Base-by-base conservation (phyloP, 2,329 filamentous ascomycete genomes). In the Talaromyces sp. region DNA sequence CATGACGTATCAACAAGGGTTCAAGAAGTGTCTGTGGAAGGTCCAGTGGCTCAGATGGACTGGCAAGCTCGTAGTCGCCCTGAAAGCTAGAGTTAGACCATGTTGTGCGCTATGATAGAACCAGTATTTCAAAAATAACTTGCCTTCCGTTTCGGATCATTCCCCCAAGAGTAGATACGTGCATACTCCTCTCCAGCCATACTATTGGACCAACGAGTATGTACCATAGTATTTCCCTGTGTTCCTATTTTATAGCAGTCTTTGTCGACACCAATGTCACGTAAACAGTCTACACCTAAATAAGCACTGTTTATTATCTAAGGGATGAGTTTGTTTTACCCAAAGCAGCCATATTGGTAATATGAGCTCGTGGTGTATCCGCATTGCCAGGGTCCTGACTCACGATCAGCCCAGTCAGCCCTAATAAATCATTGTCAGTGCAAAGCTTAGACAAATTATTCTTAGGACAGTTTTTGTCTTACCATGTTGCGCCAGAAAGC, bases 321-420 rank as follows among this genome's bases (percentile, higher is more conserved):
- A 36, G 14, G 9, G 14, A 36, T 36, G 33, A 36, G 7, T 10
- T 4, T 12, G 4, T 36, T 64, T 63, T 47, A 72, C 51, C 51
- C 3, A 54, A 68, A 0, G 83, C 82, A 0, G 83, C 83, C 70
- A 82, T 82, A 68, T 87, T 88, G 51, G 82, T 86, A 60, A 87
- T 85, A 67, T 87, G 85, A 0, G 85, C 85, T 30, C 85, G 75
- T 1, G 85, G 85, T 1, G 84, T 86, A 60, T 83, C 75, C 1
- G 85, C 83, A 0, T 80, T 85, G 4, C 79, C 78, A 0, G 82
- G 71, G 0, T 80, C 78, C 1, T 76, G 68, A 5, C 79, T 78
- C 55, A 88, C 75, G 64, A 87, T 79, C 52, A 87, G 76, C 0
- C 85, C 85, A 36, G 72, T 81, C 3, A 83, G 69, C 2, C 77